Evolutionary conservation across 2,329 filamentous ascomycete species (phyloP).

Genomic region (Neoscytalidium dimidiatum): DNA sequence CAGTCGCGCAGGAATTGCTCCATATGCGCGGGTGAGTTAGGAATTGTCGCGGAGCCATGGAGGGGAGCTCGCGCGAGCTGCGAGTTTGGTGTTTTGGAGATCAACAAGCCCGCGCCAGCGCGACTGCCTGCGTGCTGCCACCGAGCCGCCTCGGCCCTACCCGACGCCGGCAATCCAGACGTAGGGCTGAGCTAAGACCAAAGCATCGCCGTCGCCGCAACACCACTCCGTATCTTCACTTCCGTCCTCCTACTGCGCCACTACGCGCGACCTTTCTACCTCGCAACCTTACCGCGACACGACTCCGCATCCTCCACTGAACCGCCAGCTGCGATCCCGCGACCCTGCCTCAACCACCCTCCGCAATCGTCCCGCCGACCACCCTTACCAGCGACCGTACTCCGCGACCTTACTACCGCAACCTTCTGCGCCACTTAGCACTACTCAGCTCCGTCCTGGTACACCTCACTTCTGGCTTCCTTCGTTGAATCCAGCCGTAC

Average conservation of each 20-base stretch:
- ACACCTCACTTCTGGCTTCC: no score
- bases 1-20: slow-evolving; percentile 91
- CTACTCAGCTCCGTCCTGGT: no score
- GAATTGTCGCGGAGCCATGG: slow-evolving; percentile 9
- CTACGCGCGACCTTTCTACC: no score
- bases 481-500: no score
- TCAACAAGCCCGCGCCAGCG: slow-evolving; percentile 2
- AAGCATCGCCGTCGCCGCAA: not conserved
- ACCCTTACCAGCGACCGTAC: no score
- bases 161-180: not conserved
- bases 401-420: no score
- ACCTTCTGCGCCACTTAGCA: no score
- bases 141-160: not conserved
- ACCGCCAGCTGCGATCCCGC: no score
- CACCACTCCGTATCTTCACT: not conserved
- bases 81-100: slow-evolving; percentile 12
- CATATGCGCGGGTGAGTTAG: slow-evolving; percentile 55
- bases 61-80: slow-evolving; percentile 4
- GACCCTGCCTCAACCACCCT: no score
- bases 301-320: no score
- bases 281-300: no score
- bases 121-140: slow-evolving; percentile 14
- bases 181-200: slow-evolving; percentile 4
- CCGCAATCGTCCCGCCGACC: no score
- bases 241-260: not conserved